Conservation (phyloP, 2,329 filamentous ascomycete species). For the Pseudodiploospora longispora region DNA sequence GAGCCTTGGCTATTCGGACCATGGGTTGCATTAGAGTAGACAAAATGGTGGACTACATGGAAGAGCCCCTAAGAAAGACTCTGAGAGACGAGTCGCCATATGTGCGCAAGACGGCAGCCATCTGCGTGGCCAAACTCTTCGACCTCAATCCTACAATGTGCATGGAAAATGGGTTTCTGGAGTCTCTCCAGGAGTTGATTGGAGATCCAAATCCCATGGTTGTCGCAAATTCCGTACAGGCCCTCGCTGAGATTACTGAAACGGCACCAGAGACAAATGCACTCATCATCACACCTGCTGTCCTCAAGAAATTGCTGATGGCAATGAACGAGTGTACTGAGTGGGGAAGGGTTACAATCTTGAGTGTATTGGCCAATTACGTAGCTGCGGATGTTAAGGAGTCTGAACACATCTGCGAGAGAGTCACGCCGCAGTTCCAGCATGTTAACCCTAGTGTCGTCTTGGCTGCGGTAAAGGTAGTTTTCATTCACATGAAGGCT, state of each 20-base stretch:
- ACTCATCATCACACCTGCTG: slow-evolving; percentile 71
- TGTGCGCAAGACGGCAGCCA: slow-evolving; percentile 94
- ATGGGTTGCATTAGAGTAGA: slow-evolving; percentile 99
- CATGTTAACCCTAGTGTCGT: slow-evolving; percentile 97
- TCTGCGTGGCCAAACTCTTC: slow-evolving; percentile 96
- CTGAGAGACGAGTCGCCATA: slow-evolving; percentile 96
- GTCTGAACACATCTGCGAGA: slow-evolving; percentile 95
- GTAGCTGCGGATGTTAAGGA: slow-evolving; percentile 83
- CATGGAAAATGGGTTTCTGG: slow-evolving; percentile 92
- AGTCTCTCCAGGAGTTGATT: slow-evolving; percentile 89
- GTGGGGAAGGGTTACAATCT: slow-evolving; percentile 92
- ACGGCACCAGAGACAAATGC: slow-evolving; percentile 85
- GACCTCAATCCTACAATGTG: slow-evolving; percentile 89
- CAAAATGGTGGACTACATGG: slow-evolving; percentile 99
- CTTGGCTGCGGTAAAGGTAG: slow-evolving; percentile 92
- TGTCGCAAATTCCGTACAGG: slow-evolving; percentile 93
- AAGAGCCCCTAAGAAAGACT: slow-evolving; percentile 92
- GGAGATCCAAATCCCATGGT: slow-evolving; percentile 99
- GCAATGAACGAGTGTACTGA: slow-evolving; percentile 97
- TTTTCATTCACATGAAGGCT: slow-evolving; percentile 91
- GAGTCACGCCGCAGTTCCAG: slow-evolving; percentile 93
- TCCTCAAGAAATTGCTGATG: slow-evolving; percentile 91
- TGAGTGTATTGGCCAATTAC: slow-evolving; percentile 85
- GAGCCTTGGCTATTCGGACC: slow-evolving; percentile 90
- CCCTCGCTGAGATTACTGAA: slow-evolving; percentile 84